Evolutionary conservation across 768 basidiomycete species (phyloP).

Genomic region (Tricholoma flavovirens): DNA sequence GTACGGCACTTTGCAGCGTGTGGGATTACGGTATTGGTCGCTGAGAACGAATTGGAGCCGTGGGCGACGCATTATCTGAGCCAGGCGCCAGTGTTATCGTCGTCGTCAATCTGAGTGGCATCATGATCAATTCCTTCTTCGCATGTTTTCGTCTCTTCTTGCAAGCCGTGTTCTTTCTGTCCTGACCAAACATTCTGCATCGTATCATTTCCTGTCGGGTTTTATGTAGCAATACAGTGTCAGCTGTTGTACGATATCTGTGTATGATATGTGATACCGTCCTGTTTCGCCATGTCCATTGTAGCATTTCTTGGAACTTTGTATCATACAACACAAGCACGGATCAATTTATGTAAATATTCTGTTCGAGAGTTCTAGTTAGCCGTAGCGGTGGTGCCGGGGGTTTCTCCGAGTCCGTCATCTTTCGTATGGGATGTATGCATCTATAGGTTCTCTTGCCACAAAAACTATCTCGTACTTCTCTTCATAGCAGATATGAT

Average conservation of each 20-base stretch:
- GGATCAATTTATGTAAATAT: not conserved
- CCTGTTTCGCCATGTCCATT: not conserved
- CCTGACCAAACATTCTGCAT: not conserved
- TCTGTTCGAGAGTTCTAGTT: no score
- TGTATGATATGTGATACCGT: not conserved
- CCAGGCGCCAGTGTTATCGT: constrained; percentile 9
- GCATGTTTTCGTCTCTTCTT: not conserved
- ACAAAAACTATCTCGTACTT: constrained; percentile 57
- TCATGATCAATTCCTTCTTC: not conserved
- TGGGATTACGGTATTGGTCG: constrained; percentile 31
- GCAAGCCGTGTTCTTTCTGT: not conserved
- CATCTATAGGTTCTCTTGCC: constrained; percentile 44
- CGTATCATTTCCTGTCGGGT: not conserved
- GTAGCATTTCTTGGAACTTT: not conserved
- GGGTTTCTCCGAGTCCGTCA: no score
- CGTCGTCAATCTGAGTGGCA: not conserved
- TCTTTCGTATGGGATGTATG: no score
- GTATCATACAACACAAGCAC: not conserved
- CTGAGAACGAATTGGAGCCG: constrained; percentile 31
- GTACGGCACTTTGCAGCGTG: constrained; percentile 38
- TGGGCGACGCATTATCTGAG: constrained; percentile 31
- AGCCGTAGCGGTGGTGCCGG: no score
- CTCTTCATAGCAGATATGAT: constrained; percentile 47
- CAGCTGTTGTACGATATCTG: not conserved
- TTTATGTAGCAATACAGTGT: not conserved